Evolutionary conservation across 1,284 basidiomycete species (phyloP).

Genomic region (Microbotryomycetes sp.): DNA sequence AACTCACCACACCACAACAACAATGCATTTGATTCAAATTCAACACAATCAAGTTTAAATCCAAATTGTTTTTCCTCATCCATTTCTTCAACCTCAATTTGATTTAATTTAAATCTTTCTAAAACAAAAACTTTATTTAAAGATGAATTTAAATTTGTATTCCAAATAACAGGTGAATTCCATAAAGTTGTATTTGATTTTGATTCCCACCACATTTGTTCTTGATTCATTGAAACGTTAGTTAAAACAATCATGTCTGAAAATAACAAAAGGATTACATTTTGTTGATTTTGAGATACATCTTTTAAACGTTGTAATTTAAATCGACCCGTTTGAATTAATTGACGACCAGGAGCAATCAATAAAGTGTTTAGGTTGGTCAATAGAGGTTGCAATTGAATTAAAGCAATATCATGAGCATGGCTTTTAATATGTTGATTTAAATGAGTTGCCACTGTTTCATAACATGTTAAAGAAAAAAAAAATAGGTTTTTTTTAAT

Average conservation of each 20-base stretch:
- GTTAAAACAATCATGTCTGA: constrained; percentile 71
- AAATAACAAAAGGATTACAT: constrained; percentile 67
- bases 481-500: neutral
- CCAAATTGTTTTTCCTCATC: too few species aligned
- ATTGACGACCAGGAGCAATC: constrained; percentile 66
- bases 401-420: constrained; percentile 61
- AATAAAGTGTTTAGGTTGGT: constrained; percentile 66
- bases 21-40: too few species aligned
- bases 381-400: constrained; percentile 68
- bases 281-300: constrained; percentile 37
- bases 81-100: too few species aligned
- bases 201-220: neutral
- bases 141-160: too few species aligned
- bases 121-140: too few species aligned
- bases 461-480: neutral
- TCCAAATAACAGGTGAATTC: too few species aligned
- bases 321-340: constrained; percentile 61
- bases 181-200: too few species aligned
- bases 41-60: too few species aligned
- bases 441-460: constrained; percentile 63
- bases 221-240: neutral
- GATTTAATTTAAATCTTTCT: too few species aligned
- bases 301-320: constrained; percentile 37
- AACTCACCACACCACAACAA: too few species aligned
- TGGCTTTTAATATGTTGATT: constrained; percentile 71